phyloP scores from a whole-genome alignment of 805 yeast species.

The Middelhovenomyces tepae region DNA sequence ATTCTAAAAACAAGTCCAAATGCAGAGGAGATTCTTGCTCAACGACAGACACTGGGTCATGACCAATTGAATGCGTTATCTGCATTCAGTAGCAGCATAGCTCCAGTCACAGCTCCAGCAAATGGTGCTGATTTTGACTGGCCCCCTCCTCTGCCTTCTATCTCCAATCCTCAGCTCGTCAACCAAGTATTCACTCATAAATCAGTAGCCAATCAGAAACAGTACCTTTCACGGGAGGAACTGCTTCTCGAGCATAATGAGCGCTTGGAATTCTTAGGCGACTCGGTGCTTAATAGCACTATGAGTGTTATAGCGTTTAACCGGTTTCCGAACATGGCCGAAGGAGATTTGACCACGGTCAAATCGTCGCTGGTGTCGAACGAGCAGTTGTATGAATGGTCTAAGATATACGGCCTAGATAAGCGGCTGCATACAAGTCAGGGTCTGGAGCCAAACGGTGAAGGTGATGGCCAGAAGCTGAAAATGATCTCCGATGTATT shows the following conservation, averaged over 20 bases:
- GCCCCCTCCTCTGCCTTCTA: conserved; percentile 67
- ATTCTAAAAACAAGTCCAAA: conserved; percentile 41
- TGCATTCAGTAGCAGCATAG: neutral
- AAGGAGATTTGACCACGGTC: conserved; percentile 69
- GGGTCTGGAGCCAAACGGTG: conserved; percentile 4
- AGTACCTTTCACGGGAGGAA: conserved; percentile 49
- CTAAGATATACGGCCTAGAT: conserved; percentile 43
- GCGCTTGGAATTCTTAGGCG: conserved; percentile 85
- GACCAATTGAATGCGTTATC: conserved; percentile 2
- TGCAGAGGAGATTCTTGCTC: conserved; percentile 12
- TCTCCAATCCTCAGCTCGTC: conserved; percentile 47
- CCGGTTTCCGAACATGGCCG: conserved; percentile 59
- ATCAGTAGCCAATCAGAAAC: conserved; percentile 54
- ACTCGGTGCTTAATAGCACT: conserved; percentile 67
- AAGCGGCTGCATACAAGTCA: conserved; percentile 4
- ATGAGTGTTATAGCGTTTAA: conserved; percentile 61
- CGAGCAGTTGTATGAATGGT: conserved; percentile 59
- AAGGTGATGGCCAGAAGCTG: conserved; percentile 23
- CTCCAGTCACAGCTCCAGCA: conserved; percentile 2
- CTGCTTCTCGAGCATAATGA: conserved; percentile 65
- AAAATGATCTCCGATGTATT: conserved; percentile 83
- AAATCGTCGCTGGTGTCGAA: conserved; percentile 70
- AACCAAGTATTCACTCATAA: conserved; percentile 76
- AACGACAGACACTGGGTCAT: conserved; percentile 6
- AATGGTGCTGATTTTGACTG: conserved; percentile 20